phyloP scores from a whole-genome alignment of 2,329 filamentous ascomycete species.

The Juglanconis sp. region DNA sequence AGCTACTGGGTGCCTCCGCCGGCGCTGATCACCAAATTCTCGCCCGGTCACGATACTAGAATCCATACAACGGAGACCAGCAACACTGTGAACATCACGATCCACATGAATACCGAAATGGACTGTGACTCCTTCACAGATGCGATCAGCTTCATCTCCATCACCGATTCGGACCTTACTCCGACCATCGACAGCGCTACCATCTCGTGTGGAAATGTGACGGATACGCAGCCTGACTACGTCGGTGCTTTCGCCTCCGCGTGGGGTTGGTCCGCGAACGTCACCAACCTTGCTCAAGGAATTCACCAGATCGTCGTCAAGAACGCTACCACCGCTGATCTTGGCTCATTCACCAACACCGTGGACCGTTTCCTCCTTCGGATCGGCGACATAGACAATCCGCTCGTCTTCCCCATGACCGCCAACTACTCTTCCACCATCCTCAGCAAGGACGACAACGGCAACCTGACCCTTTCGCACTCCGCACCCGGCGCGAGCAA shows the following conservation, averaged over 20 bases:
- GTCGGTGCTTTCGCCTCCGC: slow-evolving; percentile 49
- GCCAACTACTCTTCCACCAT: slow-evolving; percentile 53
- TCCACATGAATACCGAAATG: slow-evolving; percentile 57
- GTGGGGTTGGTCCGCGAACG: slow-evolving; percentile 42
- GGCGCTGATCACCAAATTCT: slow-evolving; percentile 57
- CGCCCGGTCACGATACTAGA: slow-evolving; percentile 58
- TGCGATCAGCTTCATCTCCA: slow-evolving; percentile 49
- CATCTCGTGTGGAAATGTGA: slow-evolving; percentile 7
- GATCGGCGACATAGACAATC: slow-evolving; percentile 54
- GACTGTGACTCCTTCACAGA: slow-evolving; percentile 50
- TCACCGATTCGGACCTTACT: slow-evolving; percentile 34
- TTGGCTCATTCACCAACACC: slow-evolving; percentile 43
- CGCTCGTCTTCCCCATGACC: slow-evolving; percentile 51
- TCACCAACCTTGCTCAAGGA: slow-evolving; percentile 48
- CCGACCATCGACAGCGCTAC: slow-evolving; percentile 9
- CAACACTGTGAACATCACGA: slow-evolving; percentile 38
- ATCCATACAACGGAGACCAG: slow-evolving; percentile 46
- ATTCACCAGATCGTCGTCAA: slow-evolving; percentile 55
- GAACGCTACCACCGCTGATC: slow-evolving; percentile 45
- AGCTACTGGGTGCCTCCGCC: slow-evolving; percentile 46
- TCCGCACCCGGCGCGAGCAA: slow-evolving; percentile 57
- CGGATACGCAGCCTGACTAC: slow-evolving; percentile 28
- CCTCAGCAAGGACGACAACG: slow-evolving; percentile 35
- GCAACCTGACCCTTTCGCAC: slow-evolving; percentile 46
- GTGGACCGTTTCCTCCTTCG: slow-evolving; percentile 56